phyloP scores from a whole-genome alignment of 2,329 filamentous ascomycete species.

The Colletotrichum sp. region DNA sequence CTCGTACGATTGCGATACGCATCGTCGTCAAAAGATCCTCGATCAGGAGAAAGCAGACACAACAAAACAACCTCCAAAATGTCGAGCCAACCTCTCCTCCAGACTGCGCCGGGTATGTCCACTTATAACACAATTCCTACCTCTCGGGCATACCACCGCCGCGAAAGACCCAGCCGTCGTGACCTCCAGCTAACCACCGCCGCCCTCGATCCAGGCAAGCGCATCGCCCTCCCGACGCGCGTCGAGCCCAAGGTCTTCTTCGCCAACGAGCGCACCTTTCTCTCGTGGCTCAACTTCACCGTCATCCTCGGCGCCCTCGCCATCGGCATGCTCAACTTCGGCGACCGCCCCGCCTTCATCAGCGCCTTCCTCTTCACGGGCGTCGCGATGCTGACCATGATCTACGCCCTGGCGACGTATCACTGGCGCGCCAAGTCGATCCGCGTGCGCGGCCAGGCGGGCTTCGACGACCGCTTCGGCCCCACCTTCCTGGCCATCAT shows the following conservation, averaged over 20 bases:
- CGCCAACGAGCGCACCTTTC: slow-evolving; percentile 98
- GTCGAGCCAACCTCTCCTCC: slow-evolving; percentile 96
- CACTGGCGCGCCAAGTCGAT: slow-evolving; percentile 98
- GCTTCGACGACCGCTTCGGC: slow-evolving; percentile 95
- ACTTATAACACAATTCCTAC: background rate
- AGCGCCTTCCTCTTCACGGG: slow-evolving; percentile 92
- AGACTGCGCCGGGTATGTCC: slow-evolving; percentile 82
- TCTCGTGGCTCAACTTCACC: slow-evolving; percentile 99
- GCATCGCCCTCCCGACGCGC: slow-evolving; percentile 95
- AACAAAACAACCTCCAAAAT: slow-evolving; percentile 54
- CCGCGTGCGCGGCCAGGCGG: slow-evolving; percentile 86
- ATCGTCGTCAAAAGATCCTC: background rate
- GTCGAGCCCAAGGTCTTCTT: slow-evolving; percentile 99
- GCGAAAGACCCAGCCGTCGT: background rate
- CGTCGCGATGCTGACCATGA: slow-evolving; percentile 93
- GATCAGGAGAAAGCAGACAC: background rate
- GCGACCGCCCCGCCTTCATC: slow-evolving; percentile 92
- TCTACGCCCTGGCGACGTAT: slow-evolving; percentile 93
- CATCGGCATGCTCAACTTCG: slow-evolving; percentile 97
- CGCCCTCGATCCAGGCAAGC: slow-evolving; percentile 74
- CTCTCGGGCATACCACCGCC: too few species aligned
- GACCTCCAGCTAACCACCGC: background rate
- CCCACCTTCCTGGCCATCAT: slow-evolving; percentile 90
- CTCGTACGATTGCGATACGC: background rate
- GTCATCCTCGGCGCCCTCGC: slow-evolving; percentile 96